These are phyloP conservation scores for Huntiella bhutanensis DNA, from an alignment of 2,329 filamentous ascomycete genomes.

Conservation along the genomic window DNA sequence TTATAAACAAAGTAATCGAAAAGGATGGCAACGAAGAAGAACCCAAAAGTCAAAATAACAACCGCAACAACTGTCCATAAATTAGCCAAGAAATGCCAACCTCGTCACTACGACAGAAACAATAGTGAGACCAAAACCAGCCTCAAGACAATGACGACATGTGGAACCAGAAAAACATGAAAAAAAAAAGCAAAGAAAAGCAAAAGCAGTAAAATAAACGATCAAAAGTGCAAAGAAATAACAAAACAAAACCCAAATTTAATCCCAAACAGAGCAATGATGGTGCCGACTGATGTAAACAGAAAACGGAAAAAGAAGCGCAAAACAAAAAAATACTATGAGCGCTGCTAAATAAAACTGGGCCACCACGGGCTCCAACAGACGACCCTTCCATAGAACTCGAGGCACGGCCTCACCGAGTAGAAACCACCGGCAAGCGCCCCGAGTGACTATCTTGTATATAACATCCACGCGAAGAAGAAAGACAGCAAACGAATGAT, in stretches of 20 bases:
- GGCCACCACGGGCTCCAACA: not conserved
- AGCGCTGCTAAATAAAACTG: conserved; percentile 1
- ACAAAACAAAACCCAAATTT: conserved; percentile 5
- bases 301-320: no score
- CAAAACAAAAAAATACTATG: conserved; percentile 5
- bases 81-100: not conserved
- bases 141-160: no score
- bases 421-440: not conserved
- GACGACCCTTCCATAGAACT: not conserved
- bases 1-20: conserved; percentile 29
- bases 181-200: not conserved
- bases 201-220: not conserved
- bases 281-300: conserved; percentile 3
- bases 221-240: conserved; percentile 1
- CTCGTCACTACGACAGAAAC: not conserved
- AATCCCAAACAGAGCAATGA: conserved; percentile 3
- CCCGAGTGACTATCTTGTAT: not conserved
- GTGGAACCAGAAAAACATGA: not conserved
- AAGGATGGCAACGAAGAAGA: conserved; percentile 2
- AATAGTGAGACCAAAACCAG: not conserved
- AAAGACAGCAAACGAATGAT: conserved; percentile 6
- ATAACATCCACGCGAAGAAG: not conserved
- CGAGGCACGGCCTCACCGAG: conserved; percentile 1
- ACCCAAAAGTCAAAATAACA: conserved; percentile 2
- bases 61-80: not conserved